Percentiles rank a stretch among this genome's conserved stretches.
Evolutionary conservation across 2,329 filamentous ascomycete species (phyloP).

Genomic region (Colletotrichum tabaci): DNA sequence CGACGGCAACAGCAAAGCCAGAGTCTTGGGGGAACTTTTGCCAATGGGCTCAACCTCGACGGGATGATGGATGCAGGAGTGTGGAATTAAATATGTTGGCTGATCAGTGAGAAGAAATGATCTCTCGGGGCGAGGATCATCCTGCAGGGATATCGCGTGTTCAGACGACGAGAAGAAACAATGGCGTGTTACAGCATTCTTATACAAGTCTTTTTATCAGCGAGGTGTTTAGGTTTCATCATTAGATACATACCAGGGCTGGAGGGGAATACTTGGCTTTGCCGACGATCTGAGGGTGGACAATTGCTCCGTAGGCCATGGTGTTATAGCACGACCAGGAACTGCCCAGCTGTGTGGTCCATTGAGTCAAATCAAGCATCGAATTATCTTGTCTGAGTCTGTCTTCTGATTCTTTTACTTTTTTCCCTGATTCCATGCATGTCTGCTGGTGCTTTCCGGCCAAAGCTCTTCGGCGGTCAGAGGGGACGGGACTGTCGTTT

Average conservation of each 20-base stretch:
- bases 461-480: too few relatives aligned
- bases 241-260: background rate
- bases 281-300: background rate
- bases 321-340: background rate
- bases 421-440: too few relatives aligned
- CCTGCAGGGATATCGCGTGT: background rate
- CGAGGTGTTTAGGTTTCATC: conserved; percentile 14
- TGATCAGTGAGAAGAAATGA: background rate
- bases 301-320: background rate
- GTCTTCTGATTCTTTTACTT: too few relatives aligned
- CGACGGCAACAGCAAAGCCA: background rate
- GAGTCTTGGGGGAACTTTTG: background rate
- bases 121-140: background rate
- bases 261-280: background rate
- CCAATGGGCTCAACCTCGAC: background rate
- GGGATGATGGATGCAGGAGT: conserved; percentile 29
- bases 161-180: background rate
- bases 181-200: background rate
- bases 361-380: background rate
- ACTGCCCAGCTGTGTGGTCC: background rate
- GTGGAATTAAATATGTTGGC: conserved; percentile 9
- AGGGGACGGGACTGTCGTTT: too few relatives aligned
- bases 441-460: too few relatives aligned
- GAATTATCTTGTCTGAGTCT: background rate
- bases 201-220: background rate